These are phyloP conservation scores for Sungouiella thailandica DNA, from an alignment of 805 yeast genomes.

Conservation along the genomic window DNA sequence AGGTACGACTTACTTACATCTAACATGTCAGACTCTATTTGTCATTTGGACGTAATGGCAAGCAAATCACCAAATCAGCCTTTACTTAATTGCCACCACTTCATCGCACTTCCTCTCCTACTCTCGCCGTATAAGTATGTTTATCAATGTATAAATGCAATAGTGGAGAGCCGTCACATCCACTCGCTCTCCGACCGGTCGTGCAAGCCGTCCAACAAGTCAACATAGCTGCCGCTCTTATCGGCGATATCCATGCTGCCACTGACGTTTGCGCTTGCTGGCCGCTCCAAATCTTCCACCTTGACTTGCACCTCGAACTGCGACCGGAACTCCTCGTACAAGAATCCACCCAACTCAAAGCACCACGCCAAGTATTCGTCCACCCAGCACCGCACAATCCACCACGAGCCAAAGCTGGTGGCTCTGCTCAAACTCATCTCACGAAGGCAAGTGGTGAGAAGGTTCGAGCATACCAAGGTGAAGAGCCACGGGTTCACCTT, in stretches of 20 bases:
- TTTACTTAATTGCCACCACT: no score
- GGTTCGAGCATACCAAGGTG: slow-evolving; percentile 46
- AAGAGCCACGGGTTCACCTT: slow-evolving; percentile 53
- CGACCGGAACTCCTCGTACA: slow-evolving; percentile 26
- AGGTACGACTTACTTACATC: no score
- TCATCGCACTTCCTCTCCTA: no score
- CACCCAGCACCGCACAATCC: slow-evolving; percentile 71
- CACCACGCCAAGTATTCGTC: slow-evolving; percentile 68
- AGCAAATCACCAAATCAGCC: no score
- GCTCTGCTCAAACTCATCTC: slow-evolving; percentile 58
- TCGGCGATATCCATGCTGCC: no score
- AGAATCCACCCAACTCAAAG: slow-evolving; percentile 57
- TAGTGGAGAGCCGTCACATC: not conserved
- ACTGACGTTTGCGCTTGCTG: slow-evolving; percentile 4
- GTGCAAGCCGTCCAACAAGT: slow-evolving; percentile 9
- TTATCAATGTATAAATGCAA: no score
- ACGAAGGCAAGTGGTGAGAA: slow-evolving; percentile 55
- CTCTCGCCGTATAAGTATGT: no score
- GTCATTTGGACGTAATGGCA: no score
- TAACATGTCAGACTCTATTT: no score
- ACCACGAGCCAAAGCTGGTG: slow-evolving; percentile 66
- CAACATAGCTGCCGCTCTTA: slow-evolving; percentile 6
- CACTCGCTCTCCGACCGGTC: slow-evolving; percentile 1
- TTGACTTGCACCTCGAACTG: slow-evolving; percentile 3
- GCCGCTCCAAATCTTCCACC: slow-evolving; percentile 4